phyloP scores from a whole-genome alignment of 2,329 filamentous ascomycete species.

The Fusarium veterinarium region DNA sequence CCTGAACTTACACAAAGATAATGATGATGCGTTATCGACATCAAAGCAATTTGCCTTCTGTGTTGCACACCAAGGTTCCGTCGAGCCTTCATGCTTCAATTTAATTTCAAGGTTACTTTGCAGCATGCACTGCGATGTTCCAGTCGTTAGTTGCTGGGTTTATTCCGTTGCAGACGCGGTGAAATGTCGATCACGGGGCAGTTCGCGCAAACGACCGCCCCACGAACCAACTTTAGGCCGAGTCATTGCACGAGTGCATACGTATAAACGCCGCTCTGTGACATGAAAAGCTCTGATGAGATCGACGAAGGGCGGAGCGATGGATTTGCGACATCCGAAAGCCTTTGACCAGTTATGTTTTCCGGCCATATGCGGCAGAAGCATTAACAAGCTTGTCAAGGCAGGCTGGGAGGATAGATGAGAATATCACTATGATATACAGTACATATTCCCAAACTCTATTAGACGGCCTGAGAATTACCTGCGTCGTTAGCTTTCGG shows the following conservation, averaged over 20 bases:
- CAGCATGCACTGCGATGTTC: not conserved
- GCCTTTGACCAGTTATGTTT: conserved; percentile 38
- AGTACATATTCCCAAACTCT: not conserved
- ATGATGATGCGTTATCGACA: not conserved
- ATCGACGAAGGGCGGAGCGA: conserved; percentile 36
- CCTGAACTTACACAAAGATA: not conserved
- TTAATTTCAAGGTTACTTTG: not conserved
- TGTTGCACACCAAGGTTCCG: not conserved
- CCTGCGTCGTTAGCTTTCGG: not conserved
- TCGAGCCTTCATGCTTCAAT: not conserved
- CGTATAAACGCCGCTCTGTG: conserved; percentile 7
- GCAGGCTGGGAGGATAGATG: not conserved
- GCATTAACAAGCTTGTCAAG: not conserved
- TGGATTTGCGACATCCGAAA: conserved; percentile 30
- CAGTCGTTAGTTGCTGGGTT: not conserved
- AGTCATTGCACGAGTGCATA: conserved; percentile 30
- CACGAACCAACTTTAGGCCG: conserved; percentile 26
- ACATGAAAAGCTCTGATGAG: conserved; percentile 38
- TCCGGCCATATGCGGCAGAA: conserved; percentile 15
- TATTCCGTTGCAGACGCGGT: conserved; percentile 3
- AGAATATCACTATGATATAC: not conserved
- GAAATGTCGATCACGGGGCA: conserved; percentile 25
- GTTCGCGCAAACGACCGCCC: conserved; percentile 16
- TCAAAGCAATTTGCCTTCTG: not conserved
- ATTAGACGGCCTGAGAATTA: not conserved